phyloP scores from a whole-genome alignment of 163 green algal species.

The Prototheca wickerhamii region DNA sequence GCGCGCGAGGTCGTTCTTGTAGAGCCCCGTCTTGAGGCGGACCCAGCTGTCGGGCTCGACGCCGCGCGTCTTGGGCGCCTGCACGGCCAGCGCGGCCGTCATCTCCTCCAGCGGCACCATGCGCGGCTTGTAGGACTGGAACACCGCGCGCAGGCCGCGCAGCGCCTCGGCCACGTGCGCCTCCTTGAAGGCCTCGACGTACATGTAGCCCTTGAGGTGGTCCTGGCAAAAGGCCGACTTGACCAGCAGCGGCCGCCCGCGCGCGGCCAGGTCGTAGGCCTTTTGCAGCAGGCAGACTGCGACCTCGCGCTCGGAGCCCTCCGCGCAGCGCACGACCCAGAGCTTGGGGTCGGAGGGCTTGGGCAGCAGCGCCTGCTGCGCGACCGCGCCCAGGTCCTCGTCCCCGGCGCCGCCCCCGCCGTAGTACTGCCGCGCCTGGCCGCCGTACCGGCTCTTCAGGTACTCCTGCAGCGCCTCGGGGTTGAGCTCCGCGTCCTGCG shows the following conservation, averaged over 20 bases:
- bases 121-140: slow-evolving; percentile 52
- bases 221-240: slow-evolving; percentile 77
- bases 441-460: slow-evolving; percentile 63
- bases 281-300: slow-evolving; percentile 90
- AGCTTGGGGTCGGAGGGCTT: slow-evolving; percentile 89
- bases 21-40: slow-evolving; percentile 63
- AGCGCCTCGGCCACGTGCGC: slow-evolving; percentile 75
- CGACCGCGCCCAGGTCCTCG: slow-evolving; percentile 43
- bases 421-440: slow-evolving; percentile 3
- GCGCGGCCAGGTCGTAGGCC: slow-evolving; percentile 48
- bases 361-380: slow-evolving; percentile 85
- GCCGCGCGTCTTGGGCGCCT: background rate
- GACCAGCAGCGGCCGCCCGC: slow-evolving; percentile 64
- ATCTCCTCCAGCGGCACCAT: slow-evolving; percentile 92
- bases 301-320: slow-evolving; percentile 71
- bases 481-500: slow-evolving; percentile 30
- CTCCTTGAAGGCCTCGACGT: slow-evolving; percentile 91
- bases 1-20: slow-evolving; percentile 91
- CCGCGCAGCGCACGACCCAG: slow-evolving; percentile 61
- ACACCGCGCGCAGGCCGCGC: slow-evolving; percentile 68
- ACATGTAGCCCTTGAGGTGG: slow-evolving; percentile 92
- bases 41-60: slow-evolving; percentile 54
- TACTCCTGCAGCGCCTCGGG: slow-evolving; percentile 68
- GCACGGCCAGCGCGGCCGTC: slow-evolving; percentile 41
- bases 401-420: slow-evolving; percentile 7